These are phyloP conservation scores for Candida ponderosae DNA, from an alignment of 805 yeast genomes.

Conservation along the genomic window DNA sequence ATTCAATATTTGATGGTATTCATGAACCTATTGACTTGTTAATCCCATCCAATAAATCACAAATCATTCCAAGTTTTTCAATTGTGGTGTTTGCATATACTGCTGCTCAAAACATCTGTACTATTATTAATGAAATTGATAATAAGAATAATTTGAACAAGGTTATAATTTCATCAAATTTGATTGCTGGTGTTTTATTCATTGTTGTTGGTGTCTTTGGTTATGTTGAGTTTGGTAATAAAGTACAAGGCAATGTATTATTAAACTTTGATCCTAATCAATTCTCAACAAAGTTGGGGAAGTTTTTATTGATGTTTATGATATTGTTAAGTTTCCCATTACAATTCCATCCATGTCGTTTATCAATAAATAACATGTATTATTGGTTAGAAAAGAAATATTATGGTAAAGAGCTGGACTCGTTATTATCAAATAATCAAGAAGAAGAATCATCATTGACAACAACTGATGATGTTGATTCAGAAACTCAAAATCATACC, in stretches of 20 bases:
- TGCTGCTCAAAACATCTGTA: constrained; percentile 75
- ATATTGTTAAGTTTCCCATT: constrained; percentile 71
- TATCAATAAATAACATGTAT: constrained; percentile 59
- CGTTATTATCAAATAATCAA: constrained; percentile 4
- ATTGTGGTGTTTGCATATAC: constrained; percentile 76
- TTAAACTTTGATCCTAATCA: constrained; percentile 54
- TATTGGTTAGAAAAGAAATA: constrained; percentile 32
- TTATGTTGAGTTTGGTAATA: constrained; percentile 65
- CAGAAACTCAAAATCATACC: constrained; percentile 8
- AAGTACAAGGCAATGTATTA: constrained; percentile 59
- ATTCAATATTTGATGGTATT: constrained; percentile 39
- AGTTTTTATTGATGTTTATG: constrained; percentile 60
- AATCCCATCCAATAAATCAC: constrained; percentile 33
- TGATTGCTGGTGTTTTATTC: constrained; percentile 50
- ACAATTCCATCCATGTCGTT: constrained; percentile 75
- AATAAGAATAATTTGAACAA: constrained; percentile 44
- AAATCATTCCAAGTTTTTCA: constrained; percentile 56
- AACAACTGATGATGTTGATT: too few species aligned
- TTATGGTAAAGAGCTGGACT: constrained; percentile 4
- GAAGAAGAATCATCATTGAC: not conserved
- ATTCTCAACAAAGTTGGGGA: constrained; percentile 41
- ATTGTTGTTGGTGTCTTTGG: constrained; percentile 60
- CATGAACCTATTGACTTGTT: constrained; percentile 35
- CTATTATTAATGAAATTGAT: constrained; percentile 63
- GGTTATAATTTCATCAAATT: constrained; percentile 40